A percentile compares a stretch with the other conserved stretches of the same genome.
Evolutionary conservation across 2,329 filamentous ascomycete species (phyloP).

Genomic region (Fusarium nisikadoi): DNA sequence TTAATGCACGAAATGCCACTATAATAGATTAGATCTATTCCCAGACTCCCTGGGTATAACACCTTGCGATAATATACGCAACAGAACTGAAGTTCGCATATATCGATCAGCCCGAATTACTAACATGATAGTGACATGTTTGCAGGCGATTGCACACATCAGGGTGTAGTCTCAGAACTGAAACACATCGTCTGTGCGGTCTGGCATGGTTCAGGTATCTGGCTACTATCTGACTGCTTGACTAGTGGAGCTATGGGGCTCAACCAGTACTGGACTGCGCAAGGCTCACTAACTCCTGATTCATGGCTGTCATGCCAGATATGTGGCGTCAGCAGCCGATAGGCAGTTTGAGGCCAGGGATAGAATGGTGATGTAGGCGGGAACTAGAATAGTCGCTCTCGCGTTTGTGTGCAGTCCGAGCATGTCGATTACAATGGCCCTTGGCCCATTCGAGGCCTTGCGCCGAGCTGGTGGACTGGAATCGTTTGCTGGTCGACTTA

Average conservation of each 20-base stretch:
- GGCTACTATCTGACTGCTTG: conserved; percentile 38
- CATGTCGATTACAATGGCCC: conserved; percentile 35
- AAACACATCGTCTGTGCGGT: conserved; percentile 38
- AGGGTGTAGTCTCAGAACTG: conserved; percentile 35
- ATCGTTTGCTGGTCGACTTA: conserved; percentile 33
- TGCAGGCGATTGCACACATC: conserved; percentile 21
- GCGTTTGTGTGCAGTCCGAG: conserved; percentile 23
- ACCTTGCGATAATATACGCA: neutral
- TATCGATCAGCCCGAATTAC: neutral
- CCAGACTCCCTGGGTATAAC: neutral
- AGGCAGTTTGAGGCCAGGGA: conserved; percentile 30
- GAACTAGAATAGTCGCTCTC: conserved; percentile 26
- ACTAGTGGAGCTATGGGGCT: conserved; percentile 43
- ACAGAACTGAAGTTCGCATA: neutral
- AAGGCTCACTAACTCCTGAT: conserved; percentile 34
- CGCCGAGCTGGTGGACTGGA: conserved; percentile 43
- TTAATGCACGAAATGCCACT: conserved; percentile 4
- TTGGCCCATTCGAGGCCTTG: conserved; percentile 46
- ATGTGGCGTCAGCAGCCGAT: conserved; percentile 46
- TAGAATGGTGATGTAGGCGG: conserved; percentile 30
- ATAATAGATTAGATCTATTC: neutral
- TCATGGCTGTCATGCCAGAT: conserved; percentile 44
- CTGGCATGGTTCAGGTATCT: conserved; percentile 33
- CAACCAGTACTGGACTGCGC: conserved; percentile 26
- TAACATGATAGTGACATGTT: conserved; percentile 17